Evolutionary conservation across 768 basidiomycete species (phyloP).

Genomic region (Suillus variegatus): DNA sequence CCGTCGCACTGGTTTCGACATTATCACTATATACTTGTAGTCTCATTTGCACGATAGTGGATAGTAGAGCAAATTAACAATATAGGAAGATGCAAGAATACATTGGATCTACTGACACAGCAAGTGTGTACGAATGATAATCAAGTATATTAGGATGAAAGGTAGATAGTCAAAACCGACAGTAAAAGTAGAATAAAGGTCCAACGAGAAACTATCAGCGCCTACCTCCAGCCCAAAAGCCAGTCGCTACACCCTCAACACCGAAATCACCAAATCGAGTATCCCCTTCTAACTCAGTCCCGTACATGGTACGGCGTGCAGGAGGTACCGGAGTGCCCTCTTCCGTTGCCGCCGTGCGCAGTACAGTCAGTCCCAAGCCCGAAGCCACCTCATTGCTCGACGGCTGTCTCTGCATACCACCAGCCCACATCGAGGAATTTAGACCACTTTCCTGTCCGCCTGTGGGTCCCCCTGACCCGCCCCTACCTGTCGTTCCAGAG

Average conservation of each 20-base stretch:
- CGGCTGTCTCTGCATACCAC: slow-evolving; percentile 30
- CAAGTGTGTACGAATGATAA: slow-evolving; percentile 1
- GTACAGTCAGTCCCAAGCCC: slow-evolving; percentile 42
- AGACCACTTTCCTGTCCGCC: slow-evolving; percentile 34
- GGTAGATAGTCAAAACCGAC: slow-evolving; percentile 5
- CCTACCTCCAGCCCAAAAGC: slow-evolving; percentile 62
- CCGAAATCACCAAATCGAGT: slow-evolving; percentile 88
- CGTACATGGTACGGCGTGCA: slow-evolving; percentile 77
- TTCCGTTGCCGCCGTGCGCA: slow-evolving; percentile 41
- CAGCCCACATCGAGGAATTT: slow-evolving; percentile 31
- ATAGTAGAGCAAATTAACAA: neutral
- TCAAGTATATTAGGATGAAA: slow-evolving; percentile 3
- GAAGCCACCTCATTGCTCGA: slow-evolving; percentile 51
- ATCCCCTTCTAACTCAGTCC: slow-evolving; percentile 78
- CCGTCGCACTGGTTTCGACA: neutral
- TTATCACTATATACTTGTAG: slow-evolving; percentile 1
- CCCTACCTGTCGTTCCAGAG: slow-evolving; percentile 32
- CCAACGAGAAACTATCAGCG: slow-evolving; percentile 30
- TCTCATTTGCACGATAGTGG: neutral
- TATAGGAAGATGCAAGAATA: slow-evolving; percentile 1
- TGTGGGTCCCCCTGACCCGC: slow-evolving; percentile 27
- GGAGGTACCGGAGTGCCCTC: slow-evolving; percentile 43
- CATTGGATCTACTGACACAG: slow-evolving; percentile 3
- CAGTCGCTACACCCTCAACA: slow-evolving; percentile 71
- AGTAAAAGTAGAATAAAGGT: neutral